Percentiles rank a stretch among this genome's conserved stretches.
These are phyloP conservation scores for Artemisia tridentata DNA, from an alignment of 129 eudicot species.

Conservation along the genomic window DNA sequence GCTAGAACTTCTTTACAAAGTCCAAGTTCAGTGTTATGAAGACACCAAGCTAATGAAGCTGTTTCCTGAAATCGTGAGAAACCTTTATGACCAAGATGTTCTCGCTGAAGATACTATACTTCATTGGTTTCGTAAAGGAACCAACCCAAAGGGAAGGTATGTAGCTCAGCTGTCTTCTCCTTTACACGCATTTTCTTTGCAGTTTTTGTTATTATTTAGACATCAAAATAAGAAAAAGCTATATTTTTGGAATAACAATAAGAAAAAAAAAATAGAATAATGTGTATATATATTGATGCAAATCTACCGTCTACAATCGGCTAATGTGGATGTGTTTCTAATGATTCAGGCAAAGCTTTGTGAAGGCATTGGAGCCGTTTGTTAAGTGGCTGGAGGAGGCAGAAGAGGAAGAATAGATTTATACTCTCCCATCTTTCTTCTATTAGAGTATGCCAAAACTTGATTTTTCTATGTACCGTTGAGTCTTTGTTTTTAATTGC, in stretches of 20 bases:
- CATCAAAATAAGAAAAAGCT: too few relatives aligned
- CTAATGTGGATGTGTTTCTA: neutral
- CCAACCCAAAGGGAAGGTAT: slow-evolving; percentile 97
- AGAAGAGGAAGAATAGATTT: slow-evolving; percentile 75
- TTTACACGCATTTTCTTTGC: too few relatives aligned
- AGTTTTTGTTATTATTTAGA: too few relatives aligned
- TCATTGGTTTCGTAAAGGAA: slow-evolving; percentile 96
- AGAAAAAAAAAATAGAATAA: neutral
- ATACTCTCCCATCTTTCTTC: neutral
- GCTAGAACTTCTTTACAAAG: slow-evolving; percentile 75
- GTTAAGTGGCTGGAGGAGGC: slow-evolving; percentile 99
- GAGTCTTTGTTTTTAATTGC: slow-evolving; percentile 4
- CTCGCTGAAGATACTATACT: slow-evolving; percentile 95
- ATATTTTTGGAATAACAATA: too few relatives aligned
- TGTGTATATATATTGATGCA: neutral
- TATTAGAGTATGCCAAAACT: slow-evolving; percentile 13
- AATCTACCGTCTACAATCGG: neutral
- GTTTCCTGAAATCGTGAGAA: slow-evolving; percentile 86
- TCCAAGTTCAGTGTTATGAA: slow-evolving; percentile 88
- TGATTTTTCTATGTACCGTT: slow-evolving; percentile 11
- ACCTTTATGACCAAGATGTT: slow-evolving; percentile 88
- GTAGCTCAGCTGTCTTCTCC: neutral
- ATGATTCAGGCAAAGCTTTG: slow-evolving; percentile 79
- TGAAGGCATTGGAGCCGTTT: slow-evolving; percentile 95
- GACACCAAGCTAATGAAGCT: slow-evolving; percentile 85